phyloP scores from a whole-genome alignment of 75 land plant species.

The Pinus albicaulis region DNA sequence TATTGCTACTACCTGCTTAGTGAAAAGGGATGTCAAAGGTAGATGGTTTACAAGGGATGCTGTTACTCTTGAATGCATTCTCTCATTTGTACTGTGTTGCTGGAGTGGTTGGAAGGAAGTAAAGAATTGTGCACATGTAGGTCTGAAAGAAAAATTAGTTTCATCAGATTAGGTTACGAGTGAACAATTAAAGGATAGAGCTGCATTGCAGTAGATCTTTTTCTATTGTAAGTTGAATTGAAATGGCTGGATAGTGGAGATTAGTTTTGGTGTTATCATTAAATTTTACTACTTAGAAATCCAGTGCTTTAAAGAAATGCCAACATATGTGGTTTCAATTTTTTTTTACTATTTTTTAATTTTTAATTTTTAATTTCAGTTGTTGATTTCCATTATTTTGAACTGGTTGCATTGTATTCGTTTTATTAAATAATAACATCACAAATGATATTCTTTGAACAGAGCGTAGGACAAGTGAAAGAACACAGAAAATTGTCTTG shows the following conservation, averaged over 20 bases:
- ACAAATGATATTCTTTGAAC: neutral
- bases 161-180: too few species aligned
- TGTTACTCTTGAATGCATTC: too few species aligned
- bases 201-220: too few species aligned
- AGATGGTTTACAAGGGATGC: too few species aligned
- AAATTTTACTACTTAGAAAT: neutral
- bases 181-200: too few species aligned
- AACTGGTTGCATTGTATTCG: neutral
- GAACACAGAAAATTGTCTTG: neutral
- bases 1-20: too few species aligned
- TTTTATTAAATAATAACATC: neutral
- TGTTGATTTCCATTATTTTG: neutral
- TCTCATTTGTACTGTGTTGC: too few species aligned
- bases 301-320: neutral
- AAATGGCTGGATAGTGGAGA: neutral
- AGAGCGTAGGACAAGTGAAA: neutral
- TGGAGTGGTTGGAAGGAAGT: too few species aligned
- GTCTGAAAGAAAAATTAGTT: too few species aligned
- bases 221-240: neutral
- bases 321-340: neutral
- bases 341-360: too few species aligned
- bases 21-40: too few species aligned
- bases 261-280: neutral
- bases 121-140: too few species aligned
- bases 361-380: neutral